Evolutionary conservation across 106 monocot species (phyloP).

Genomic region (Allium cepa): DNA sequence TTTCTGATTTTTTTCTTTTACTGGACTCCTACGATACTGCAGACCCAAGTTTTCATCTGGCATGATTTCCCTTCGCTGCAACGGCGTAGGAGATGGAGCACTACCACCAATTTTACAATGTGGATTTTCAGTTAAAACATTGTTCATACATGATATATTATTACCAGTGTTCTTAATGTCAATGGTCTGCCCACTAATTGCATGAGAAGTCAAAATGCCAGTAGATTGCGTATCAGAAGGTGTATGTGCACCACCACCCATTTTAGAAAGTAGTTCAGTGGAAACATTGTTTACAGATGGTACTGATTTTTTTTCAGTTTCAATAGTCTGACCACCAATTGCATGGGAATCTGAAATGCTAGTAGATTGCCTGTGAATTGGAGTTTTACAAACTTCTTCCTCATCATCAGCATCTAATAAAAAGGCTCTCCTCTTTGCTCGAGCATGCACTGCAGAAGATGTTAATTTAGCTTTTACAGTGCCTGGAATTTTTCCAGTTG

Average conservation of each 20-base stretch:
- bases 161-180: background rate
- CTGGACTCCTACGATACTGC: slow-evolving; percentile 12
- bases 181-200: slow-evolving; percentile 8
- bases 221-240: background rate
- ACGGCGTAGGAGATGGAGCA: slow-evolving; percentile 14
- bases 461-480: slow-evolving; percentile 4
- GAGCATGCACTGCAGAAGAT: slow-evolving; percentile 10
- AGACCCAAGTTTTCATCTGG: slow-evolving; percentile 9
- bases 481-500: slow-evolving; percentile 3
- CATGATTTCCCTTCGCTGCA: slow-evolving; percentile 17
- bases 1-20: slow-evolving; percentile 19
- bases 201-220: slow-evolving; percentile 14
- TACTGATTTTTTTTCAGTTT: slow-evolving; percentile 11
- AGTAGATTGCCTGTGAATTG: slow-evolving; percentile 38
- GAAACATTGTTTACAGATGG: slow-evolving; percentile 11
- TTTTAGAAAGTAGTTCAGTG: slow-evolving; percentile 17
- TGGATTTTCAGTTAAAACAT: slow-evolving; percentile 10
- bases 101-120: slow-evolving; percentile 8
- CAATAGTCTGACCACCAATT: slow-evolving; percentile 10
- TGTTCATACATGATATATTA: slow-evolving; percentile 8
- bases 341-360: slow-evolving; percentile 10
- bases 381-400: slow-evolving; percentile 44
- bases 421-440: slow-evolving; percentile 47
- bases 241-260: slow-evolving; percentile 6
- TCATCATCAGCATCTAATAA: slow-evolving; percentile 33